These are phyloP conservation scores for Ehretia macrophylla DNA, from an alignment of 257 asterid genomes.

Conservation along the genomic window DNA sequence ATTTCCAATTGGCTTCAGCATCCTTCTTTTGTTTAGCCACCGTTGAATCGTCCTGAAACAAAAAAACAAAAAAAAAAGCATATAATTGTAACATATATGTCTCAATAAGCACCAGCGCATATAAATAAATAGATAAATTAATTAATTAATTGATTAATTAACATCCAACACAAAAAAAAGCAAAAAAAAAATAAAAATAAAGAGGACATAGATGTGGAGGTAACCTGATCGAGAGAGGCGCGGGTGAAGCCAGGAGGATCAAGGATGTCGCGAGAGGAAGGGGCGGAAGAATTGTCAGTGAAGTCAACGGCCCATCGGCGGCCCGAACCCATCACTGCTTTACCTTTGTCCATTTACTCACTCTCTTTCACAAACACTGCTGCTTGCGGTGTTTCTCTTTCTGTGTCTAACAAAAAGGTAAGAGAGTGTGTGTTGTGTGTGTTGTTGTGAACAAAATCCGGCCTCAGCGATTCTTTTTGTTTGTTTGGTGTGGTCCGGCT, in stretches of 20 bases:
- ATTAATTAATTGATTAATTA: background rate
- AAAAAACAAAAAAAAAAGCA: slow-evolving; percentile 2
- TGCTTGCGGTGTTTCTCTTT: background rate
- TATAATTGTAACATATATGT: too few species aligned
- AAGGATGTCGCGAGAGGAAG: slow-evolving; percentile 73
- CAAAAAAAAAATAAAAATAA: background rate
- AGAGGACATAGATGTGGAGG: too few species aligned
- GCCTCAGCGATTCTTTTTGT: too few species aligned
- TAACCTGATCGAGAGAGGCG: slow-evolving; percentile 81
- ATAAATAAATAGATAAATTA: background rate
- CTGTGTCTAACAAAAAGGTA: too few species aligned
- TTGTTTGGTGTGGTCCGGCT: too few species aligned
- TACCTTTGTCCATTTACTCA: slow-evolving; percentile 64
- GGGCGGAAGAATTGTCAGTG: slow-evolving; percentile 68
- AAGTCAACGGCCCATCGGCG: slow-evolving; percentile 91
- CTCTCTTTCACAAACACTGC: background rate
- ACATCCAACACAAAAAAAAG: background rate
- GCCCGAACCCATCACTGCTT: slow-evolving; percentile 69
- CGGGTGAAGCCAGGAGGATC: slow-evolving; percentile 91
- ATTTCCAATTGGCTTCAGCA: slow-evolving; percentile 85
- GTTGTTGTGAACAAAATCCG: too few species aligned
- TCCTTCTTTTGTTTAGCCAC: slow-evolving; percentile 81
- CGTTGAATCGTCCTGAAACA: slow-evolving; percentile 71
- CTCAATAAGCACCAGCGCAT: background rate
- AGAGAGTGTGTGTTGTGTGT: too few species aligned